Evolutionary conservation across 1,284 basidiomycete genomes (phyloP), one percentile per base, ranked within the genome.

Genomic region (Apiotrichum akiyoshidainum): DNA sequence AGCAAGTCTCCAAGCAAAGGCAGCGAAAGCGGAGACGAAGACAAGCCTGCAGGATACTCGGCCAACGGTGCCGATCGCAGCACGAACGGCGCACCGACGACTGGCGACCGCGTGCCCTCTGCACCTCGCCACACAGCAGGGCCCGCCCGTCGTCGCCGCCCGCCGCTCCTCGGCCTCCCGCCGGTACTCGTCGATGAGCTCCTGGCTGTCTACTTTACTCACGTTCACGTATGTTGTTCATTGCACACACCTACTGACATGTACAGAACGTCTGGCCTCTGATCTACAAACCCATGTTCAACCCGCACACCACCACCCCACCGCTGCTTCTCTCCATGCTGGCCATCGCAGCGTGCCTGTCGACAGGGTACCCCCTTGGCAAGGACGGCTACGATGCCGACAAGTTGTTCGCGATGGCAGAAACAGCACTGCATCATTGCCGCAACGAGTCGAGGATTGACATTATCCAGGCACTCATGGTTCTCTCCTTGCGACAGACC

Each of bases 341-440:
- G 6, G 66, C 69, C 10, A 68, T 75, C 17, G 70, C 75, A 6
- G 58, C 70, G 2, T 76, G 71, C 48, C 65, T 76, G n/a, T 65
- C 67, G 1, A 60, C 26, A 31, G 26, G 26, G 26, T 31, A 64
- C 19, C 40, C 65, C 34, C 85, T 89, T 70, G 37, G 34, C 1
- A 85, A 88, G 65, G 87, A 86, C 55, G 80, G 79, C 5, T 84
- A 90, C 76, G 80, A 76, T 2, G 83, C 86, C 1, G 87, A 90
- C 70, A 80, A 81, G 53, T 78, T 91, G 5, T 72, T 70, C 49
- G 50, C 46, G 5, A 69, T 71, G 66, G 73, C 74, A 11, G 70
- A 76, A 49, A 58, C 61, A 16, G 61, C 65, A 8, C 65, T 75
- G 17, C 66, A 66, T 37, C 63, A 66, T 37, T 64, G 61, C 16